Conservation (phyloP, 768 basidiomycete species). For the Gautieria morchelliformis region DNA sequence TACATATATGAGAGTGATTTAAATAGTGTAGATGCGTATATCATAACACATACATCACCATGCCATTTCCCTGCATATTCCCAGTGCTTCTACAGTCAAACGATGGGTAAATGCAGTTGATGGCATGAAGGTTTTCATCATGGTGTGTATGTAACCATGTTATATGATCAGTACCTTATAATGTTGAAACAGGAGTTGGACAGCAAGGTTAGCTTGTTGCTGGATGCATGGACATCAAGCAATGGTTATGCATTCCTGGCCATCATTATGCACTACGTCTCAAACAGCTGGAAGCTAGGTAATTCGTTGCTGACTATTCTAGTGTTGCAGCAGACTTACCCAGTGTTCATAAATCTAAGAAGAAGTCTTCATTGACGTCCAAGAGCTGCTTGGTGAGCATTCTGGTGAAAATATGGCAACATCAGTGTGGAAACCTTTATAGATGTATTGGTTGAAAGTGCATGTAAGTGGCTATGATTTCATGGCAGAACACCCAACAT, state of each 20-base stretch:
- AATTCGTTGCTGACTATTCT: not conserved
- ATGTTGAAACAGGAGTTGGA: not conserved
- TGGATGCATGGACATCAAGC: slow-evolving; percentile 9
- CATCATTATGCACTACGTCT: slow-evolving; percentile 5
- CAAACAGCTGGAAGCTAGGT: slow-evolving; percentile 3
- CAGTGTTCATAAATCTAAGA: slow-evolving; percentile 14
- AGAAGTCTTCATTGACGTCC: slow-evolving; percentile 28
- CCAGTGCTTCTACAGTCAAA: slow-evolving; percentile 7
- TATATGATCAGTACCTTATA: not conserved
- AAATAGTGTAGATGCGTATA: too few species aligned
- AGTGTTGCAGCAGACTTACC: not conserved
- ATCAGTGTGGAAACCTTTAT: slow-evolving; percentile 24
- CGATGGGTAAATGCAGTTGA: slow-evolving; percentile 10
- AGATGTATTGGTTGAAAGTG: too few species aligned
- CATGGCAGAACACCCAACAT: too few species aligned
- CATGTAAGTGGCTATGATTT: too few species aligned
- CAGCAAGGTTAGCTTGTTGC: slow-evolving; percentile 6
- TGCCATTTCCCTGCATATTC: not conserved
- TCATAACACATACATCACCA: too few species aligned
- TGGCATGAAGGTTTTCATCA: slow-evolving; percentile 11
- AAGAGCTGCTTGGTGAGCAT: slow-evolving; percentile 25
- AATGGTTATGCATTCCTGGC: slow-evolving; percentile 9
- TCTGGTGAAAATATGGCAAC: slow-evolving; percentile 28
- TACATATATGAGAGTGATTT: too few species aligned
- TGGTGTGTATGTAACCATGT: slow-evolving; percentile 2